phyloP scores from a whole-genome alignment of 345 rosid genomes.

The Dipteronia dyeriana region DNA sequence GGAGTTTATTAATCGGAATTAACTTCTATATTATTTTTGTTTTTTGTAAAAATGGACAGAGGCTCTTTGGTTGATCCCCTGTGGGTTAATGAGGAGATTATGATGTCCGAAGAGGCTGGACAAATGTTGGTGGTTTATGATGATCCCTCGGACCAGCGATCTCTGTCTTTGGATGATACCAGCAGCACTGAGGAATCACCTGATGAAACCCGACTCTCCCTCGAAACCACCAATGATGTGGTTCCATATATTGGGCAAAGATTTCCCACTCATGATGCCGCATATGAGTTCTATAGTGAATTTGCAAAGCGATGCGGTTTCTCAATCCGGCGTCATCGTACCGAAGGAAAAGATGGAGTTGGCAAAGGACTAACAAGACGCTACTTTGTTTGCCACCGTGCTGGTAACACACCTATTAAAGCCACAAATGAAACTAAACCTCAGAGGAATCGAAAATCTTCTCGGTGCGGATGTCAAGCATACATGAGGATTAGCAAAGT shows the following conservation, averaged over 20 bases:
- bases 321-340: slow-evolving; percentile 91
- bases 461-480: slow-evolving; percentile 94
- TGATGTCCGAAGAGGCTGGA: slow-evolving; percentile 72
- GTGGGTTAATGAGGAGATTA: slow-evolving; percentile 36
- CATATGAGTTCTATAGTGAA: slow-evolving; percentile 84
- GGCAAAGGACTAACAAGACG: slow-evolving; percentile 97
- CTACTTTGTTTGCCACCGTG: slow-evolving; percentile 94
- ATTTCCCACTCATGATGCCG: slow-evolving; percentile 85
- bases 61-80: slow-evolving; percentile 8
- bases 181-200: slow-evolving; percentile 90
- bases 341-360: slow-evolving; percentile 96
- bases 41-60: slow-evolving; percentile 28
- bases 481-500: slow-evolving; percentile 82
- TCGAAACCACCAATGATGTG: slow-evolving; percentile 59
- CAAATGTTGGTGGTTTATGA: slow-evolving; percentile 70
- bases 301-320: slow-evolving; percentile 89
- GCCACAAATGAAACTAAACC: slow-evolving; percentile 67
- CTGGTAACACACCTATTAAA: slow-evolving; percentile 94
- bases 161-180: slow-evolving; percentile 76
- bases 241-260: slow-evolving; percentile 85
- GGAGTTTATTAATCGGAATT: background rate
- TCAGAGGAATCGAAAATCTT: slow-evolving; percentile 88
- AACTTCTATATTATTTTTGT: slow-evolving; percentile 6
- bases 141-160: slow-evolving; percentile 84
- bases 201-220: slow-evolving; percentile 69